Evolutionary conservation across 768 basidiomycete species (phyloP), one percentile per base, ranked within the genome.

Genomic region (Coprinopsis strossmayeri): DNA sequence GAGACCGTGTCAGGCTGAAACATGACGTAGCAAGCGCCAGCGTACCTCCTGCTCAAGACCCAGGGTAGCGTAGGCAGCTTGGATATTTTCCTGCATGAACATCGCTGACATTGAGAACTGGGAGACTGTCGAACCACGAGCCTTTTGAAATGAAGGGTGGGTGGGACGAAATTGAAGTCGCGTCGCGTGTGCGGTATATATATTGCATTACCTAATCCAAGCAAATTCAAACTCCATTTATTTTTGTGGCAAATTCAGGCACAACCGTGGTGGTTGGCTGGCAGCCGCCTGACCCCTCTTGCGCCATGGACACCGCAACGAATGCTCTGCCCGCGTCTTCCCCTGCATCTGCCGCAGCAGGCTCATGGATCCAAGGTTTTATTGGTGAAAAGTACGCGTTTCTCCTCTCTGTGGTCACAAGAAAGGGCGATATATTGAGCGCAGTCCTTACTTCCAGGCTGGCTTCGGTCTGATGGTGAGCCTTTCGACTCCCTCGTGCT

Each of bases 401-500:
- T 49, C 28, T 57, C 48, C 39, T 32, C 13, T 11, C 25, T 34
- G 11, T 25, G 24, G 24, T 24, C 24, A 50, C 45, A 38, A 45
- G 18, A 38, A 11, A n/a, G 49, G 42, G 52, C 46, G 35, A 25
- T 46, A 32, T 45, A 59, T 68, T 61, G 77, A 76, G 68, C 58
- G 60, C 58, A 99, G 96, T 63, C 95, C 92, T 30, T 94, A 92
- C 70, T 98, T 99, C 62, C 91, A 95, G 62, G 96, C 95, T 41
- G 95, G 96, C 23, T 97, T 97, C 59, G 96, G 95, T 28, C 78
- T 99, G 30, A 94, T 98, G 93, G 95, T 94, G 40, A 55, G 59
- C 3, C 25, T 45, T 34, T n/a, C n/a, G n/a, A n/a, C n/a, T n/a
- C n/a, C n/a, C n/a, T n/a, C n/a, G n/a, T n/a, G n/a, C n/a, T n/a